phyloP scores from a whole-genome alignment of 108 stramenopile species.

The Fragilaria radians region DNA sequence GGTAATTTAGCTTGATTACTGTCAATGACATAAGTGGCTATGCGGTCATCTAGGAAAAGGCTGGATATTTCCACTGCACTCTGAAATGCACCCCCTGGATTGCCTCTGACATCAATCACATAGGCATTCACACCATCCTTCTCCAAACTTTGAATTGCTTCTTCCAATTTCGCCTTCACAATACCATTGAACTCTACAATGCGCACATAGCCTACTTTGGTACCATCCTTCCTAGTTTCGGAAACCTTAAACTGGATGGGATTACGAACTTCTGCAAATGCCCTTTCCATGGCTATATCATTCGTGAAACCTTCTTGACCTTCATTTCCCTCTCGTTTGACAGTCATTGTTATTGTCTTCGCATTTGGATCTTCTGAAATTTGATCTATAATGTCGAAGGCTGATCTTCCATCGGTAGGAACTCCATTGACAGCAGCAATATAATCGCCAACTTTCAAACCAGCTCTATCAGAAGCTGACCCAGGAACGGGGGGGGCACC shows the following conservation, averaged over 20 bases:
- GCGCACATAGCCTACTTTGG: slow-evolving; percentile 83
- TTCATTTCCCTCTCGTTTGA: slow-evolving; percentile 15
- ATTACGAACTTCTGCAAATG: slow-evolving; percentile 50
- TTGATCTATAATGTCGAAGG: slow-evolving; percentile 86
- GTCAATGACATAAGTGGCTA: slow-evolving; percentile 78
- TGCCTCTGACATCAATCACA: slow-evolving; percentile 83
- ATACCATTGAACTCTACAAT: slow-evolving; percentile 85
- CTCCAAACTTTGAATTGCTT: slow-evolving; percentile 68
- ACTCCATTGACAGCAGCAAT: slow-evolving; percentile 74
- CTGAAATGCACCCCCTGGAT: slow-evolving; percentile 93
- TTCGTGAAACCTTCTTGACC: slow-evolving; percentile 14
- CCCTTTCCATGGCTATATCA: slow-evolving; percentile 52
- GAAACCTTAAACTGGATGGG: slow-evolving; percentile 59
- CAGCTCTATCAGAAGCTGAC: slow-evolving; percentile 54
- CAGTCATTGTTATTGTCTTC: slow-evolving; percentile 52
- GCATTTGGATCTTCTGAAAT: slow-evolving; percentile 72
- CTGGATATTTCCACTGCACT: slow-evolving; percentile 88
- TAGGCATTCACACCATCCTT: slow-evolving; percentile 73
- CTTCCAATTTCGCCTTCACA: slow-evolving; percentile 60
- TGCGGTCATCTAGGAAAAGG: slow-evolving; percentile 71
- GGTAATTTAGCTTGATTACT: slow-evolving; percentile 60
- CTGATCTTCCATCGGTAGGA: slow-evolving; percentile 59
- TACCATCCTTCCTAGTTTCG: slow-evolving; percentile 66
- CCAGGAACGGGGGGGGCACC: slow-evolving; percentile 74
- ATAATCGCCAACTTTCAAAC: slow-evolving; percentile 61